Evolutionary conservation across 805 yeast genomes (phyloP).

Genomic region (Tetrapisispora pingtungensis): DNA sequence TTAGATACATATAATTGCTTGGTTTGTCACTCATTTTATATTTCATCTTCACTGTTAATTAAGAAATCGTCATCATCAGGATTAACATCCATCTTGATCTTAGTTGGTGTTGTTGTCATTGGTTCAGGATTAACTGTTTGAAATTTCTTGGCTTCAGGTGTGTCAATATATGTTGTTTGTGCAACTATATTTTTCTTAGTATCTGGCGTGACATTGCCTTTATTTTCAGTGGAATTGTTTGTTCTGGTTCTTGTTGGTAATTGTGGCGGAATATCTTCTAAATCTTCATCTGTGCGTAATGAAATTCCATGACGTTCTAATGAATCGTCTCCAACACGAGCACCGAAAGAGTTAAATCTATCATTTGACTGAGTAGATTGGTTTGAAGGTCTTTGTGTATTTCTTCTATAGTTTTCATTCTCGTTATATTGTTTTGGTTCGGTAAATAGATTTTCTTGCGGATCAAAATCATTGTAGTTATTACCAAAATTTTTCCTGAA

Average conservation of each 20-base stretch:
- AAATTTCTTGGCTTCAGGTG: conserved; percentile 23
- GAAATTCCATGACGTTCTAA: conserved; percentile 24
- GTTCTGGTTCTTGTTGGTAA: conserved; percentile 17
- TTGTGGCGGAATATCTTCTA: conserved; percentile 29
- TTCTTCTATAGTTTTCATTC: too few relatives aligned
- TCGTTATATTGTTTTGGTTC: background rate
- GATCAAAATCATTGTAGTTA: background rate
- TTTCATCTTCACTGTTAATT: conserved; percentile 26
- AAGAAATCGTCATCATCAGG: conserved; percentile 21
- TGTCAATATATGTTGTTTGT: conserved; percentile 26
- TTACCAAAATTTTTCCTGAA: conserved; percentile 24
- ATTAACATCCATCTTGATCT: conserved; percentile 10
- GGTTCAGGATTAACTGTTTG: conserved; percentile 20
- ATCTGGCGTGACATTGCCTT: conserved; percentile 5
- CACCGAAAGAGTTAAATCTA: conserved; percentile 29
- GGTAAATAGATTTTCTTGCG: background rate
- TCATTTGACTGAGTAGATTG: conserved; percentile 21
- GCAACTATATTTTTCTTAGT: conserved; percentile 18
- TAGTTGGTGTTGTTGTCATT: conserved; percentile 19
- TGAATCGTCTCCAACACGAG: conserved; percentile 23
- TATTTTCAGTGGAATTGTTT: background rate
- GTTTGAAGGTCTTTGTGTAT: background rate
- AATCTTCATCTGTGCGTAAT: conserved; percentile 21
- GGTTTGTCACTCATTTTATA: too few relatives aligned
- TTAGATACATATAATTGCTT: too few relatives aligned